These are phyloP conservation scores for Hirsutella thompsonii DNA, from an alignment of 2,329 filamentous ascomycete genomes.

Conservation along the genomic window DNA sequence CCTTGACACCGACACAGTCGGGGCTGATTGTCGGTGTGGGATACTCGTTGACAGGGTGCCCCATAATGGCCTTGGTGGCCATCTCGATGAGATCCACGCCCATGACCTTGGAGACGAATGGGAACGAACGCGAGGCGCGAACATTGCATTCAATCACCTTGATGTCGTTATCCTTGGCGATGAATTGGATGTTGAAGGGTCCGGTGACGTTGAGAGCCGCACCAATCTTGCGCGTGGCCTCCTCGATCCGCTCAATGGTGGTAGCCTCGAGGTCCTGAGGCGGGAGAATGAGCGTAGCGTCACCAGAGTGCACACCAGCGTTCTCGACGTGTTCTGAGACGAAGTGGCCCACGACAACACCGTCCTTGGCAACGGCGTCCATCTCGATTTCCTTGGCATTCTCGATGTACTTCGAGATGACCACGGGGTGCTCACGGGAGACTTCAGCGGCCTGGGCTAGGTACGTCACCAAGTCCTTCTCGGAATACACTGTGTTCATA, in stretches of 20 bases:
- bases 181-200: conserved; percentile 98
- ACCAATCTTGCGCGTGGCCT: conserved; percentile 91
- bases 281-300: conserved; percentile 88
- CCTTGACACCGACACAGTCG: conserved; percentile 90
- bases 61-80: conserved; percentile 95
- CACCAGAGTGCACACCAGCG: conserved; percentile 94
- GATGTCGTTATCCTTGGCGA: conserved; percentile 98
- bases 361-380: conserved; percentile 90
- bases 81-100: conserved; percentile 95
- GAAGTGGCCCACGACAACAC: conserved; percentile 85
- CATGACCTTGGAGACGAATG: conserved; percentile 98
- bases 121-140: conserved; percentile 88
- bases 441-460: conserved; percentile 86
- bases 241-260: conserved; percentile 82
- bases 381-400: conserved; percentile 99
- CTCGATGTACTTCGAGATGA: conserved; percentile 99
- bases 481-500: conserved; percentile 98
- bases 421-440: conserved; percentile 88
- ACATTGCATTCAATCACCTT: conserved; percentile 99
- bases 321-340: conserved; percentile 99
- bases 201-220: conserved; percentile 90
- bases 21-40: conserved; percentile 62
- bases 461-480: conserved; percentile 81
- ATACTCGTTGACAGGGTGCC: conserved; percentile 69
- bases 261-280: conserved; percentile 85